Percentiles rank a stretch among this genome's conserved stretches.
phyloP scores from a whole-genome alignment of 805 yeast genomes.

The Starmerella sirachaensis region DNA sequence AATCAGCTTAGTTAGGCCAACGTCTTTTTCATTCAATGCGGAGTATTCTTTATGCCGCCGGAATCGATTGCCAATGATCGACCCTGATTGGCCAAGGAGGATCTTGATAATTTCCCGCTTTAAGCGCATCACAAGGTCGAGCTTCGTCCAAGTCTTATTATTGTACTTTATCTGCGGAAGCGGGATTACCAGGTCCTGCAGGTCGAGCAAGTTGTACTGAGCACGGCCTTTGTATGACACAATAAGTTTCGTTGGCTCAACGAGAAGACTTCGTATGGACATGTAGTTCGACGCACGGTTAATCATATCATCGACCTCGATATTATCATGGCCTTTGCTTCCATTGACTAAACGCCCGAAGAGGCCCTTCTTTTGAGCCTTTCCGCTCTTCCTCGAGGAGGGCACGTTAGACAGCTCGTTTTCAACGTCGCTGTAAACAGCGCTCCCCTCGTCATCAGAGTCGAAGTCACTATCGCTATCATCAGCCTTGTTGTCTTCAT shows the following conservation, averaged over 20 bases:
- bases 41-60: constrained; percentile 23
- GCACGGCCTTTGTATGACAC: constrained; percentile 57
- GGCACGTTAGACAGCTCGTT: too few relatives aligned
- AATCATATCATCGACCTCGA: constrained; percentile 52
- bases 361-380: neutral
- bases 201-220: constrained; percentile 55
- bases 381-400: neutral
- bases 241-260: constrained; percentile 42
- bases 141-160: constrained; percentile 58
- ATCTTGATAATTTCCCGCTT: constrained; percentile 38
- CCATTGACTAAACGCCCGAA: neutral
- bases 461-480: constrained; percentile 9
- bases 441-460: constrained; percentile 1
- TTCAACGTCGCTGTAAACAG: too few relatives aligned
- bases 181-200: constrained; percentile 55
- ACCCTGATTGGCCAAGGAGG: constrained; percentile 46
- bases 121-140: constrained; percentile 52
- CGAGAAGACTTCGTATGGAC: constrained; percentile 48
- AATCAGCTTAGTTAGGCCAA: constrained; percentile 12
- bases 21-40: constrained; percentile 12
- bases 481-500: constrained; percentile 8
- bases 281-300: constrained; percentile 60
- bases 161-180: constrained; percentile 50
- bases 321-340: neutral
- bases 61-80: constrained; percentile 66